Evolutionary conservation across 345 rosid genomes (phyloP).

Genomic region (Mallotus nudiflorus): DNA sequence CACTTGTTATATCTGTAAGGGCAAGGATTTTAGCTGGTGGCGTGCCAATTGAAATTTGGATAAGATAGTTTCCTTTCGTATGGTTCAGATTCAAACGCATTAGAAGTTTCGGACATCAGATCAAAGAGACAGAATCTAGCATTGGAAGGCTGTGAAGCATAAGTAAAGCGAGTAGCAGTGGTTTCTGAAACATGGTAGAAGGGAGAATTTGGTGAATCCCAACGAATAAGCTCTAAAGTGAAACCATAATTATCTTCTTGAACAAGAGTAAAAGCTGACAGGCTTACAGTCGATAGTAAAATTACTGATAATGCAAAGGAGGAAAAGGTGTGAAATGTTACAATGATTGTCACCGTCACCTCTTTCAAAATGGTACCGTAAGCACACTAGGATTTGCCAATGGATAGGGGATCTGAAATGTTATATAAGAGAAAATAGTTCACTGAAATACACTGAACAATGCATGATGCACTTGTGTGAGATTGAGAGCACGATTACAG

Average conservation of each 20-base stretch:
- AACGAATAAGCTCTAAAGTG: constrained; percentile 13
- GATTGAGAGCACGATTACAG: background rate
- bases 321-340: background rate
- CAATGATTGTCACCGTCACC: background rate
- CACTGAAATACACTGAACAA: too few species aligned
- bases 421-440: background rate
- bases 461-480: background rate
- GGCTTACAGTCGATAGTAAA: too few species aligned
- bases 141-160: constrained; percentile 1
- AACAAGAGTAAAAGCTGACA: background rate
- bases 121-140: background rate
- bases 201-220: constrained; percentile 22
- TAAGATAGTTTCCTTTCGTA: constrained; percentile 6
- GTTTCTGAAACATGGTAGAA: constrained; percentile 10
- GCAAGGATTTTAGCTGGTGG: constrained; percentile 21
- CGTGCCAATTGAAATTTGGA: constrained; percentile 2
- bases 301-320: background rate
- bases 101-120: too few species aligned
- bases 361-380: too few species aligned
- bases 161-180: background rate
- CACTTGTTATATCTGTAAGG: constrained; percentile 28
- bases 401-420: background rate
- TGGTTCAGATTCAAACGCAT: too few species aligned
- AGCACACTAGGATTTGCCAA: background rate
- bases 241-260: background rate